phyloP scores from a whole-genome alignment of 495 filamentous ascomycete species.

The Tuber borchii region DNA sequence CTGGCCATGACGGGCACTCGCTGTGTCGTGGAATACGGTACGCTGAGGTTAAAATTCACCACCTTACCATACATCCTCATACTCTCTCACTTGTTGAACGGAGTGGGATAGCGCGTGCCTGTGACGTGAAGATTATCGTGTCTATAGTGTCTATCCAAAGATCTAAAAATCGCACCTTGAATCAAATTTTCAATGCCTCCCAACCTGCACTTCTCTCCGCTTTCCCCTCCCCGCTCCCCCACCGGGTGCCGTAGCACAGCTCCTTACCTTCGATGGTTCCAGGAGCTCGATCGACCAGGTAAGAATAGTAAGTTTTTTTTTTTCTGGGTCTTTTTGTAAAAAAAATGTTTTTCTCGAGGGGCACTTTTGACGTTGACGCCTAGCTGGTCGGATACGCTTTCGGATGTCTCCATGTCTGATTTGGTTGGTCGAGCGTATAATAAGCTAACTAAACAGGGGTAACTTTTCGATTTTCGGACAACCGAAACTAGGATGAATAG shows the following conservation, averaged over 20 bases:
- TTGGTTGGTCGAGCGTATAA: not conserved
- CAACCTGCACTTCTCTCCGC: not conserved
- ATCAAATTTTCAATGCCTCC: not conserved
- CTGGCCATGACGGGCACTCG: too few species aligned
- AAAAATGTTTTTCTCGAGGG: not conserved
- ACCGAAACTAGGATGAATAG: not conserved
- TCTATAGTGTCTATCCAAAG: not conserved
- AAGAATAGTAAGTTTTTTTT: not conserved
- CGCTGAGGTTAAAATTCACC: not conserved
- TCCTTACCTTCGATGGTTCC: not conserved
- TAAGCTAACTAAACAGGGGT: not conserved
- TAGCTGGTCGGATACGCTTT: not conserved
- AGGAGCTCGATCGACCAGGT: not conserved
- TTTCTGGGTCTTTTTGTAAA: not conserved
- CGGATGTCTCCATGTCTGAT: not conserved
- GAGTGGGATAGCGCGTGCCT: not conserved
- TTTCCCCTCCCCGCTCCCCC: not conserved
- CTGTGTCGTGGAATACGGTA: too few species aligned
- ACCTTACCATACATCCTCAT: not conserved
- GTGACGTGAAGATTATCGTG: not conserved
- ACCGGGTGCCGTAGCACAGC: not conserved
- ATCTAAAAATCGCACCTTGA: not conserved
- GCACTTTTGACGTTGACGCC: not conserved
- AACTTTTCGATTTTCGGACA: not conserved
- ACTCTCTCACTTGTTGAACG: not conserved